Conservation (phyloP, 2,329 filamentous ascomycete genomes). For the Beauveria sp. region DNA sequence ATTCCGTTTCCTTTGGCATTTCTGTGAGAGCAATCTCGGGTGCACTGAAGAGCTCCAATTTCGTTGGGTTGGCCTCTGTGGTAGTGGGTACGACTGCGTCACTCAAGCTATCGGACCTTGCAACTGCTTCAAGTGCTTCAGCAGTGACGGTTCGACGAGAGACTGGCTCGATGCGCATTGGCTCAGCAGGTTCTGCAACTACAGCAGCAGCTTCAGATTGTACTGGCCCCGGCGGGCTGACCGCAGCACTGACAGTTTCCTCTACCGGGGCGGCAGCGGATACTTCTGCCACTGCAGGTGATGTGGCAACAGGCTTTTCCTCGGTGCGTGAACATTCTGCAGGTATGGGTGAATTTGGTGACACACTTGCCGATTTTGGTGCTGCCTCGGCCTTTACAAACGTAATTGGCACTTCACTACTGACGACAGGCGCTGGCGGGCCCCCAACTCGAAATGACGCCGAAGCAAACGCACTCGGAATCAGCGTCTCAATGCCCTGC, state of each 20-base stretch:
- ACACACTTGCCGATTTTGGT: neutral
- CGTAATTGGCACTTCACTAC: neutral
- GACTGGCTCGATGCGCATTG: too few species aligned
- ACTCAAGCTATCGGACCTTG: neutral
- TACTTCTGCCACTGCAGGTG: neutral
- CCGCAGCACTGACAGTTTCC: neutral
- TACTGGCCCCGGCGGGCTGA: neutral
- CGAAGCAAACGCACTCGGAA: constrained; percentile 15
- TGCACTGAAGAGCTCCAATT: neutral
- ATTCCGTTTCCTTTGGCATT: neutral
- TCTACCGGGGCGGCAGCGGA: neutral
- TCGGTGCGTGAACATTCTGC: neutral
- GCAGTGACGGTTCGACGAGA: neutral
- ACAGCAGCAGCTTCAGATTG: neutral
- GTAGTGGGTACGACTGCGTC: neutral
- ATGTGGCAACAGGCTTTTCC: neutral
- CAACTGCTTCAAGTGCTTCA: neutral
- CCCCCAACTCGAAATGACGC: constrained; percentile 11
- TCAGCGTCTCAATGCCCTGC: constrained; percentile 13
- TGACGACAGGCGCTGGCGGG: neutral
- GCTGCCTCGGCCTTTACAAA: neutral
- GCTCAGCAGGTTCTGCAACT: neutral
- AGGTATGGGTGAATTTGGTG: neutral
- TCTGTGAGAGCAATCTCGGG: neutral
- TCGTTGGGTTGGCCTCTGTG: neutral